Conservation (phyloP, 495 filamentous ascomycete species). For the Podospora bellae-mahoneyi region DNA sequence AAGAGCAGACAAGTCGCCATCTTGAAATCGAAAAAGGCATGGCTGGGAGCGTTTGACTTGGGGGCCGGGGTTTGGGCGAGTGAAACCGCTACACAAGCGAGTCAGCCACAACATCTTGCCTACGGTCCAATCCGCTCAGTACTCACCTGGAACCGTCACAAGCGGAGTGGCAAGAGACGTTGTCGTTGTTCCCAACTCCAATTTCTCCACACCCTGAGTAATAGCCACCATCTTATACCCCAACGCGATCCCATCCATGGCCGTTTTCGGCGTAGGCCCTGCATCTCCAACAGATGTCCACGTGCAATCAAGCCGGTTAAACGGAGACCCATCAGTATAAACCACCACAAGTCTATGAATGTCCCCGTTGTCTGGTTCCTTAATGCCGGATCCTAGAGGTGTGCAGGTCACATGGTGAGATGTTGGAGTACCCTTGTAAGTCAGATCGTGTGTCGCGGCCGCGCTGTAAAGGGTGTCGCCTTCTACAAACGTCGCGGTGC, state of each 20-base stretch:
- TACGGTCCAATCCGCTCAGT: no score
- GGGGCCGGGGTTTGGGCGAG: no score
- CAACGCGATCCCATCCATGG: neutral
- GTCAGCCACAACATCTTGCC: no score
- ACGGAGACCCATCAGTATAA: neutral
- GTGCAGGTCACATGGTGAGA: neutral
- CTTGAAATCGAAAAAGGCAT: no score
- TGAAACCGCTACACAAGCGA: no score
- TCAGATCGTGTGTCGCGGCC: neutral
- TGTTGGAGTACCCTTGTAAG: neutral
- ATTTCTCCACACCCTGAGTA: constrained; percentile 2
- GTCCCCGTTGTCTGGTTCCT: neutral
- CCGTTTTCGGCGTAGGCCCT: neutral
- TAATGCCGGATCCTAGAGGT: neutral
- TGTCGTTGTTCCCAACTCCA: neutral
- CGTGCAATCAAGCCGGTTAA: neutral
- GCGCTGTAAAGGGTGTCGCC: neutral
- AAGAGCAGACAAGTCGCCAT: no score
- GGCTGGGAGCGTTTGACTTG: no score
- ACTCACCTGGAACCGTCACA: neutral
- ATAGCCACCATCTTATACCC: constrained; percentile 2
- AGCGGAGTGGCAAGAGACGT: neutral
- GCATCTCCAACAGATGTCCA: neutral
- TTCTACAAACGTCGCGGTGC: neutral
- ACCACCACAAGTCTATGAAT: neutral